A percentile compares a stretch with the other conserved stretches of the same genome.
Conservation (phyloP, 805 yeast genomes). For the Candida nonsorbophila region DNA sequence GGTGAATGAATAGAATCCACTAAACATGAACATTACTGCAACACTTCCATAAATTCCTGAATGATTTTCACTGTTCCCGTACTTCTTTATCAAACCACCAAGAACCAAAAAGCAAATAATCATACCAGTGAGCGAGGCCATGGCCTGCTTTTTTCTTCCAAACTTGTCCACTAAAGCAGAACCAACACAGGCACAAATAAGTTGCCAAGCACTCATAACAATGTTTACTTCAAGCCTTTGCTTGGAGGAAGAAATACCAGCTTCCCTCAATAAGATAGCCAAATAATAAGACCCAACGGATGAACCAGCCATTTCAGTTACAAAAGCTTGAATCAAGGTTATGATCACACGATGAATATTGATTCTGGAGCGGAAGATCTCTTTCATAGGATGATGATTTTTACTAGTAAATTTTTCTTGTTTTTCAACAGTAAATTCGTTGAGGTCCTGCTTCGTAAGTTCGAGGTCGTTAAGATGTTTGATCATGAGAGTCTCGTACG, state of each 20-base stretch:
- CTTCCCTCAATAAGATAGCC: constrained; percentile 8
- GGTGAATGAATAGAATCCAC: constrained; percentile 10
- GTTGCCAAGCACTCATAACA: constrained; percentile 9
- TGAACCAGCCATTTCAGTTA: constrained; percentile 12
- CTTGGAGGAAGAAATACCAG: constrained; percentile 8
- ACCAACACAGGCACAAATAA: constrained; percentile 7
- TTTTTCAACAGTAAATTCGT: constrained; percentile 2
- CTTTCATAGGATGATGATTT: constrained; percentile 5
- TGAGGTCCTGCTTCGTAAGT: constrained; percentile 1
- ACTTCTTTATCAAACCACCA: constrained; percentile 8
- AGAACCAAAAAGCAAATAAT: constrained; percentile 4
- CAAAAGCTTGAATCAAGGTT: constrained; percentile 7
- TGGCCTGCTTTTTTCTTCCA: constrained; percentile 8
- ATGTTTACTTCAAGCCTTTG: constrained; percentile 9
- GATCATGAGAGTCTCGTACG: constrained; percentile 8
- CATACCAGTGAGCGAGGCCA: constrained; percentile 8
- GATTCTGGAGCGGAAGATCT: constrained; percentile 4
- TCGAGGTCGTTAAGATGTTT: constrained; percentile 2
- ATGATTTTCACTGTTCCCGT: constrained; percentile 6
- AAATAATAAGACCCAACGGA: constrained; percentile 11
- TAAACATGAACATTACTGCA: constrained; percentile 10
- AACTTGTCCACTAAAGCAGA: constrained; percentile 6
- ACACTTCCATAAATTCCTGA: constrained; percentile 9
- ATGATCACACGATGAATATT: constrained; percentile 6
- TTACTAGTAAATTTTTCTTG: background rate